phyloP scores from a whole-genome alignment of 441 rosid species.

The Pelargonium fulgidum region DNA sequence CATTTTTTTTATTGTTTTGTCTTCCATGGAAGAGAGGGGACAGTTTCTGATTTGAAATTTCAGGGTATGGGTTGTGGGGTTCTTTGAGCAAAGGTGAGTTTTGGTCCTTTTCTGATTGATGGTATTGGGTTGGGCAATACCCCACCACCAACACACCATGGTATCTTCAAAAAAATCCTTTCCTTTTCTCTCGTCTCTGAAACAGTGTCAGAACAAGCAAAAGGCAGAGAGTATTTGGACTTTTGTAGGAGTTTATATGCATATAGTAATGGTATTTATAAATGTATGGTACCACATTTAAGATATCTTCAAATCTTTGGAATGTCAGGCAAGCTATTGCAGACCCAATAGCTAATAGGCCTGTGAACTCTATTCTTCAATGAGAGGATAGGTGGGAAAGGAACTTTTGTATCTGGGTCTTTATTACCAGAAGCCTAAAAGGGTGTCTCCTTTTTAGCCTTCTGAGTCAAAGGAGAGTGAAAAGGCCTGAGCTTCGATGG shows the following conservation, averaged over 20 bases:
- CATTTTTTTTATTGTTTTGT: conserved; percentile 19
- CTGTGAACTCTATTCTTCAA: conserved; percentile 23
- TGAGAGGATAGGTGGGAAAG: conserved; percentile 15
- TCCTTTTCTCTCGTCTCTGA: conserved; percentile 18
- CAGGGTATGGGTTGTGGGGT: conserved; percentile 19
- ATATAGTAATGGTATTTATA: conserved; percentile 2
- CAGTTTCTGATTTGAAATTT: conserved; percentile 37
- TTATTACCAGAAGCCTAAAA: conserved; percentile 26
- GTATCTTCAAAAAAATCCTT: conserved; percentile 13
- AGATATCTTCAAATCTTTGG: conserved; percentile 30
- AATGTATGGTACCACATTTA: conserved; percentile 17
- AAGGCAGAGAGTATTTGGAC: conserved; percentile 24
- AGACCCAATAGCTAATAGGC: conserved; percentile 28
- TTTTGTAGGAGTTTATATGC: conserved; percentile 9
- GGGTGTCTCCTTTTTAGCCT: conserved; percentile 22
- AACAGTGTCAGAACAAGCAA: conserved; percentile 27
- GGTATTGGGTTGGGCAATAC: conserved; percentile 4
- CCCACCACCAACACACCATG: conserved; percentile 11
- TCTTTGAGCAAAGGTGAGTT: conserved; percentile 35
- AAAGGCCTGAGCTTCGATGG: conserved; percentile 35
- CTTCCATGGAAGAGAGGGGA: conserved; percentile 26
- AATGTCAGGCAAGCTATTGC: conserved; percentile 32
- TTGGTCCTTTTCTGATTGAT: conserved; percentile 21
- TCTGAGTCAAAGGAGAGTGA: conserved; percentile 15
- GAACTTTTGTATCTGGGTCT: conserved; percentile 22